phyloP scores from a whole-genome alignment of 2,329 filamentous ascomycete species.

The Fusarium beomiforme region DNA sequence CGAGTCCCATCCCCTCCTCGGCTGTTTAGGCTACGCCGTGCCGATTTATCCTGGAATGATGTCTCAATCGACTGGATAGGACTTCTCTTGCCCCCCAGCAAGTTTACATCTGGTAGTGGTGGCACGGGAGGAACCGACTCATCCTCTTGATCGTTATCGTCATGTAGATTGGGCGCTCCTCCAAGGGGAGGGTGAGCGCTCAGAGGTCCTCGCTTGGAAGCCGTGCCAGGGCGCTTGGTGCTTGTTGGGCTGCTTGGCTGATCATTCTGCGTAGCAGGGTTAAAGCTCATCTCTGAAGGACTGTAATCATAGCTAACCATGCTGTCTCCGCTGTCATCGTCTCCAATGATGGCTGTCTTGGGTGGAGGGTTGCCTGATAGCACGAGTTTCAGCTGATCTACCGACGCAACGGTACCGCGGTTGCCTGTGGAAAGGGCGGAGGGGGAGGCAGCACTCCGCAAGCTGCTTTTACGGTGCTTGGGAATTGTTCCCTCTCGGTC shows the following conservation, averaged over 20 bases:
- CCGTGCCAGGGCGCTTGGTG: conserved; percentile 47
- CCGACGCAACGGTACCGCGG: conserved; percentile 64
- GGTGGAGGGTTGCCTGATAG: conserved; percentile 61
- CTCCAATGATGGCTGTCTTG: conserved; percentile 51
- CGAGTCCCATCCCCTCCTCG: conserved; percentile 53
- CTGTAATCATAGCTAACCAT: conserved; percentile 76
- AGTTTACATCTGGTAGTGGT: conserved; percentile 57
- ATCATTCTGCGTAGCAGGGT: conserved; percentile 50
- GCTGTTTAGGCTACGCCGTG: conserved; percentile 54
- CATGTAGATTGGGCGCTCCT: conserved; percentile 41
- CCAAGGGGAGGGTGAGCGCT: conserved; percentile 55
- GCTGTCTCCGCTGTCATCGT: conserved; percentile 70
- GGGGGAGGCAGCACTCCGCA: conserved; percentile 62
- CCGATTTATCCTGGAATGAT: conserved; percentile 51
- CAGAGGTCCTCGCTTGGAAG: conserved; percentile 53
- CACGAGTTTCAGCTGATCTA: conserved; percentile 72
- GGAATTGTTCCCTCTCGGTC: conserved; percentile 46
- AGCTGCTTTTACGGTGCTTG: conserved; percentile 64
- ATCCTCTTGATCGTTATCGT: conserved; percentile 46
- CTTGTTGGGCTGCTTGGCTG: conserved; percentile 45
- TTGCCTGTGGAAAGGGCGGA: conserved; percentile 54
- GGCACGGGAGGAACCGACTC: conserved; percentile 65
- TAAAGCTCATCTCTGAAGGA: conserved; percentile 73
- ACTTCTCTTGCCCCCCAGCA: conserved; percentile 45
- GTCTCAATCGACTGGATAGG: conserved; percentile 42